These are phyloP conservation scores for Hansenula sp. DNA, from an alignment of 1,139 yeast species.

Conservation along the genomic window DNA sequence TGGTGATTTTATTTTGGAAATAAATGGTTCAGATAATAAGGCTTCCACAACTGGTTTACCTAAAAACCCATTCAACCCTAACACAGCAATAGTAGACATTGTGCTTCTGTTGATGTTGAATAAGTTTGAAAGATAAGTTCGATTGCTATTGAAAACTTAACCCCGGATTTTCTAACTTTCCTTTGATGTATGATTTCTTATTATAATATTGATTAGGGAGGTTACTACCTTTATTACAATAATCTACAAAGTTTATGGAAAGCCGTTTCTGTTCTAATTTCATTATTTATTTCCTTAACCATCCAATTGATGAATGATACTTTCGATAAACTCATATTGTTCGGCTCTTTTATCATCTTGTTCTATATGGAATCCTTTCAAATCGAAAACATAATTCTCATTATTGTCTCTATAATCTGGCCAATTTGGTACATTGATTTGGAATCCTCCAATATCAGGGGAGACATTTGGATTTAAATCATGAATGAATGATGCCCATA, in stretches of 20 bases:
- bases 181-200: too few species aligned
- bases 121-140: too few species aligned
- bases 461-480: slow-evolving; percentile 13
- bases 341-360: slow-evolving; percentile 9
- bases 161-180: too few species aligned
- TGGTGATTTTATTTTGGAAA: slow-evolving; percentile 42
- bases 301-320: slow-evolving; percentile 3
- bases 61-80: slow-evolving; percentile 51
- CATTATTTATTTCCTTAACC: too few species aligned
- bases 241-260: too few species aligned
- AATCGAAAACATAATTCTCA: slow-evolving; percentile 9
- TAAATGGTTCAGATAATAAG: slow-evolving; percentile 39
- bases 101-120: too few species aligned
- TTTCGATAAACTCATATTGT: slow-evolving; percentile 5
- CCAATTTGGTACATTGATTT: slow-evolving; percentile 4
- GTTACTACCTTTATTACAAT: too few species aligned
- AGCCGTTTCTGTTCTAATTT: too few species aligned
- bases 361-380: slow-evolving; percentile 9
- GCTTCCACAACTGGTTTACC: slow-evolving; percentile 47
- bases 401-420: slow-evolving; percentile 3
- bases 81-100: slow-evolving; percentile 39
- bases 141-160: too few species aligned
- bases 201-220: too few species aligned
- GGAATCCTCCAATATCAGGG: too few species aligned
- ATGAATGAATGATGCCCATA: slow-evolving; percentile 12